Percentiles rank a stretch among this genome's conserved stretches.
These are phyloP conservation scores for Aphanocladium album DNA, from an alignment of 2,329 filamentous ascomycete species.

Conservation along the genomic window DNA sequence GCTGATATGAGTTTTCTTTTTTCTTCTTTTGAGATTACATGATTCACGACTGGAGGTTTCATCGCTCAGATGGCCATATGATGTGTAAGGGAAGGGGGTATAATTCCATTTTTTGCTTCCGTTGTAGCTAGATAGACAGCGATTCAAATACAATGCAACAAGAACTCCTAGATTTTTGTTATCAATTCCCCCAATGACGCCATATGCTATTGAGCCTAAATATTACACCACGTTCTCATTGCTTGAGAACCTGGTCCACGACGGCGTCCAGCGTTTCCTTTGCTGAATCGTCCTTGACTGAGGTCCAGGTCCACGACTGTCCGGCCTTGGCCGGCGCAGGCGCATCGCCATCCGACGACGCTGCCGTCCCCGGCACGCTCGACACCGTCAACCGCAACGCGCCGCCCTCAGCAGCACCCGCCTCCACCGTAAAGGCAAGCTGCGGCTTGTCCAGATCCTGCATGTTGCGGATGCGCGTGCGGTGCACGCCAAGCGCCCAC, in stretches of 20 bases:
- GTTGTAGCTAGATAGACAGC: neutral
- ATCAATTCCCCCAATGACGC: neutral
- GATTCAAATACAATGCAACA: neutral
- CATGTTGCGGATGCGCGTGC: constrained; percentile 27
- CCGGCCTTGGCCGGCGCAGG: neutral
- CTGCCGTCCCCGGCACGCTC: constrained; percentile 14
- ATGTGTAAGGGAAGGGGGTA: neutral
- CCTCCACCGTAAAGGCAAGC: neutral
- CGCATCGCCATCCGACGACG: constrained; percentile 13
- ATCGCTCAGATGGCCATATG: neutral
- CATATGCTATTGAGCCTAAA: neutral
- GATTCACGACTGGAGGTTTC: neutral
- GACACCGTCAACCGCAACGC: neutral
- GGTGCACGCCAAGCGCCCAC: constrained; percentile 29
- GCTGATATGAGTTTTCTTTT: neutral
- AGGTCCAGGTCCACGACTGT: constrained; percentile 28
- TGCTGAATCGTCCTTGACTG: constrained; percentile 12
- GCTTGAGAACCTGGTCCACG: constrained; percentile 16
- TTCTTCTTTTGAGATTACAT: neutral
- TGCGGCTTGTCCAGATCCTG: constrained; percentile 19
- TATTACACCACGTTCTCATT: neutral
- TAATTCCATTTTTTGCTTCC: neutral
- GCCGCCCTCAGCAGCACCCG: neutral
- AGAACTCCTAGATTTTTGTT: neutral
- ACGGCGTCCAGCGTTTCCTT: constrained; percentile 21